A percentile compares a stretch with the other conserved stretches of the same genome.
phyloP scores from a whole-genome alignment of 768 basidiomycete genomes.

The Dentipellis sp. region DNA sequence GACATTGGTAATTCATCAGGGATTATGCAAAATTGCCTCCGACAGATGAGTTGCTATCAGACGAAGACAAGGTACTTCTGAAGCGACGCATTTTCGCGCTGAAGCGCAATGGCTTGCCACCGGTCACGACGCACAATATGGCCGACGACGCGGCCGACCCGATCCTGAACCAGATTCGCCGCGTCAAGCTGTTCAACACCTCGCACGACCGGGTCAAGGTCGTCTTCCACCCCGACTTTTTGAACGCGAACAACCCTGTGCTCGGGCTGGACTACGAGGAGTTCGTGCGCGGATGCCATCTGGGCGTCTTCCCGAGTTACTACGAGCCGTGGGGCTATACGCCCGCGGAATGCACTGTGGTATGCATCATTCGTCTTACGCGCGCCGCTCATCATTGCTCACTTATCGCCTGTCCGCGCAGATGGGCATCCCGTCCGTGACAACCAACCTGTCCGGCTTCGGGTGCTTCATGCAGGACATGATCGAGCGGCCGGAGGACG shows the following conservation, averaged over 20 bases:
- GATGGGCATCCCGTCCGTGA: slow-evolving; percentile 98
- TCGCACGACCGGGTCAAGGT: slow-evolving; percentile 90
- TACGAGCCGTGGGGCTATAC: slow-evolving; percentile 98
- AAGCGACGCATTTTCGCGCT: slow-evolving; percentile 96
- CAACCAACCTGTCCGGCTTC: slow-evolving; percentile 96
- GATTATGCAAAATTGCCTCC: slow-evolving; percentile 70
- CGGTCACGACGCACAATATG: slow-evolving; percentile 99
- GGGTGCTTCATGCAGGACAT: slow-evolving; percentile 99
- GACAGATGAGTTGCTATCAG: slow-evolving; percentile 70
- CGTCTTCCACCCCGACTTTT: slow-evolving; percentile 96
- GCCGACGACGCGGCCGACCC: slow-evolving; percentile 87
- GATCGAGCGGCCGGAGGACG: slow-evolving; percentile 88
- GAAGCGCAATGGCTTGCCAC: slow-evolving; percentile 89
- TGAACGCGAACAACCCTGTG: slow-evolving; percentile 97
- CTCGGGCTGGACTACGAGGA: slow-evolving; percentile 97
- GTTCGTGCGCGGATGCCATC: slow-evolving; percentile 95
- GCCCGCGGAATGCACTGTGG: slow-evolving; percentile 98
- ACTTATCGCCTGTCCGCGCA: slow-evolving; percentile 20
- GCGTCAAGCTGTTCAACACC: slow-evolving; percentile 89
- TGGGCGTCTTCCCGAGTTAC: slow-evolving; percentile 97
- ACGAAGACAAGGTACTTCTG: slow-evolving; percentile 88
- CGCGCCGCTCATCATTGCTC: neutral
- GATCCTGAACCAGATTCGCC: slow-evolving; percentile 88
- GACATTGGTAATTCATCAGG: slow-evolving; percentile 22
- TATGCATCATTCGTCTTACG: slow-evolving; percentile 29